Evolutionary conservation across 768 basidiomycete species (phyloP), one percentile per base, ranked within the genome.

Genomic region (Leccinum subtestaceum): DNA sequence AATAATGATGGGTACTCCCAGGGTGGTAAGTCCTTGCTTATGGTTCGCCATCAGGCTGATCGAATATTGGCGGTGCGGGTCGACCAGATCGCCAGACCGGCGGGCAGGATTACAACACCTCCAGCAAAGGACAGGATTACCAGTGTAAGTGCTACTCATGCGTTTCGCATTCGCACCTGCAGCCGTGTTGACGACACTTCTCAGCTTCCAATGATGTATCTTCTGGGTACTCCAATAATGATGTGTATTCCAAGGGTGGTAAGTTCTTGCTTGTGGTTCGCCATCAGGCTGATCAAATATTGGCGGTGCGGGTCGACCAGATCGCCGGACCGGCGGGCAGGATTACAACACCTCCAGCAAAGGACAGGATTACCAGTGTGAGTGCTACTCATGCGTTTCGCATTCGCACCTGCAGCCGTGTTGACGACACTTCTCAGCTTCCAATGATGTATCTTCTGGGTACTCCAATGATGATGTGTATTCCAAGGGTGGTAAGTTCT

Each of bases 201-300:
- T 38, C 6, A 38, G 36, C 1, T 84, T 84, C 77, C 63, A 47
- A 46, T 15, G 34, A 32, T 12, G 32, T 32, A 27, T 54, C 60
- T 12, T 53, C 55, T 11, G 43, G 43, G 5, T 12, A 45, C 15
- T 12, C 10, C 43, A 8, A 17, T 8, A n/a, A 45, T n/a, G 19
- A 46, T n/a, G 38, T 3, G 17, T 40, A 40, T 1, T 17, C 15
- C 38, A 0, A 40, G 38, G 17, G 13, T n/a, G 17, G 62, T 63
- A 50, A 58, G 61, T 59, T 29, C 27, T 11, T 53, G 49, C 36
- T 56, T 10, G 8, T 38, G 48, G 12, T 60, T 45, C 38, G 3
- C 38, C 17, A n/a, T 40, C 38, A 15, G 13, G 13, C 38, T 7
- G 17, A 2, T n/a, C 17, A 3, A 40, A 17, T 15, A 36, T 36